Percentiles rank a stretch among this genome's conserved stretches.
Evolutionary conservation across 257 asterid genomes (phyloP).

Genomic region (Solanum gracilifrons): DNA sequence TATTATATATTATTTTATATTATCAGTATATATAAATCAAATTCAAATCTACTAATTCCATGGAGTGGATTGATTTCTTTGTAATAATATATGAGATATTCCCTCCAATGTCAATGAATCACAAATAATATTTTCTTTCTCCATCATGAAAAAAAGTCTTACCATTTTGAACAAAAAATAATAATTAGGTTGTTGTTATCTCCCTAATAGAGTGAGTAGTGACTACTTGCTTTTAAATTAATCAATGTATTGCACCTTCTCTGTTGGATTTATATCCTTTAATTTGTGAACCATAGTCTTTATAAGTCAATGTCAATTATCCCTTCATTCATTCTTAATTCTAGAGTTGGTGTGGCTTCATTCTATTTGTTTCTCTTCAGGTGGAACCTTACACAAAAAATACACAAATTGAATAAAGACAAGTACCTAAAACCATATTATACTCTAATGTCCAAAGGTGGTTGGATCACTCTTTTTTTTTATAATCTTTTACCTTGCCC

Average conservation of each 20-base stretch:
- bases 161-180: background rate
- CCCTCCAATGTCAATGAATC: background rate
- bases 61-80: background rate
- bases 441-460: background rate
- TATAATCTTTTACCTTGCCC: background rate
- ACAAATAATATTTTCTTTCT: background rate
- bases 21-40: background rate
- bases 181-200: background rate
- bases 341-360: conserved; percentile 34
- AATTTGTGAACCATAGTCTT: conserved; percentile 15
- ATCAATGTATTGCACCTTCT: conserved; percentile 66
- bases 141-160: background rate
- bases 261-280: conserved; percentile 40
- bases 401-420: conserved; percentile 29
- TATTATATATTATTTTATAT: background rate
- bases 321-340: conserved; percentile 25
- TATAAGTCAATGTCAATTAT: conserved; percentile 37
- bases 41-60: background rate
- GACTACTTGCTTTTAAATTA: background rate
- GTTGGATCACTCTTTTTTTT: background rate
- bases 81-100: background rate
- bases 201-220: background rate
- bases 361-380: conserved; percentile 30
- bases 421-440: conserved; percentile 1
- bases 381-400: conserved; percentile 25